Base-by-base conservation (phyloP, 1,139 yeast genomes). In the Kluyveromyces marxianus region DNA sequence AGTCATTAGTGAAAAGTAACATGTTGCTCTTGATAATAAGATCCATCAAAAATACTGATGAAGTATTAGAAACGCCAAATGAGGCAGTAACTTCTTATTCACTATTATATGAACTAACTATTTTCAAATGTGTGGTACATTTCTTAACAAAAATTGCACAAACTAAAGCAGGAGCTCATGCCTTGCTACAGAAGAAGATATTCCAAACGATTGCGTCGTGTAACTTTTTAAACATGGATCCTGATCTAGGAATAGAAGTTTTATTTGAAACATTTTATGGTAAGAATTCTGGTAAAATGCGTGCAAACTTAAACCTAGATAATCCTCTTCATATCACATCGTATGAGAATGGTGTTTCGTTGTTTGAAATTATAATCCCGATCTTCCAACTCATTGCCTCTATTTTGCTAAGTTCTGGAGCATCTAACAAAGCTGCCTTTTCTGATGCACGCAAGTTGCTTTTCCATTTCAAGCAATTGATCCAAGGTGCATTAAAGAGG, bases 101-200 rank as follows among this genome's bases (percentile, higher is more conserved):
- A 2, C 65, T 85, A 33, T 63, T 82, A 7, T 83, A 82, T 59
- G 95, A 86, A 56, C 65, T 86, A 29, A 84, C 92, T 0, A 83
- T 88, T 1, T 84, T 84, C 65, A 84, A 83, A 56, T 74, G 92
- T 0, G 79, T 83, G 0, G 63, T 87, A 37, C 81, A 81, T 51
- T 74, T 89, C 47, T 69, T 90, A 50, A 73, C 82, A 1, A 76
- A 94, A 55, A 74, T 90, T 7, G 88, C 95, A 0, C 87, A 84
- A 58, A 77, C 85, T 0, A 76, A 87, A 52, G 60, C 64, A 5
- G 97, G 98, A 2, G 88, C 97, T 0, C 76, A 79, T 47, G 83
- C 82, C 48, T 68, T 90, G 48, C 68, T 88, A 29, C 90, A 87
- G 58, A 76, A 84, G 59, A 95, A 85, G 45, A 64, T 83, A 7